Conservation (phyloP, 1,284 basidiomycete genomes). For the Schizopora paradoxa region DNA sequence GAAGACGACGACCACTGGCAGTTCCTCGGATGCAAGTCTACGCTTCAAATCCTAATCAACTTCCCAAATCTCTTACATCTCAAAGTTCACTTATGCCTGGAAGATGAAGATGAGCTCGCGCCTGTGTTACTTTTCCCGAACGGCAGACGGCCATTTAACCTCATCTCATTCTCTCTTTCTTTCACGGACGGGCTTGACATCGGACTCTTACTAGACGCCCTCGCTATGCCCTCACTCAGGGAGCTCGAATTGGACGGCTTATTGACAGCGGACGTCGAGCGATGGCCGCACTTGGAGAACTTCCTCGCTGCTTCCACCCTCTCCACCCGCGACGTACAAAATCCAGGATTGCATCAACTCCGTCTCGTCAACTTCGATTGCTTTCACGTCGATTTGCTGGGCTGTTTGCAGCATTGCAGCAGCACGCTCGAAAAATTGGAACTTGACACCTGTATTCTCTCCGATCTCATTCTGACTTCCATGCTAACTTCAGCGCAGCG, state of each 20-base stretch:
- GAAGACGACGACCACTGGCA: conserved; percentile 8
- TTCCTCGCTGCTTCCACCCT: conserved; percentile 5
- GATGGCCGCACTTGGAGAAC: conserved; percentile 9
- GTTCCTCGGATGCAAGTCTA: background rate
- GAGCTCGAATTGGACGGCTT: conserved; percentile 13
- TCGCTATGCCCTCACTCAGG: conserved; percentile 7
- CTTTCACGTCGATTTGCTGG: conserved; percentile 7
- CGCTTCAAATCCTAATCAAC: conserved; percentile 2
- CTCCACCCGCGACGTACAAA: conserved; percentile 4
- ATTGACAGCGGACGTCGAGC: conserved; percentile 1
- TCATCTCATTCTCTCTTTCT: conserved; percentile 10
- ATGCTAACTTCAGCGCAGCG: background rate
- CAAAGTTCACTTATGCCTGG: conserved; percentile 11
- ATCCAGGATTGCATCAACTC: conserved; percentile 5
- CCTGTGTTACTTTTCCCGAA: background rate
- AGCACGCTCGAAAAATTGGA: conserved; percentile 11
- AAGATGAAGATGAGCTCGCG: background rate
- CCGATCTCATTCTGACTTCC: conserved; percentile 9
- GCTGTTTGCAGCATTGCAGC: conserved; percentile 1
- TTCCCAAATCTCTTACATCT: conserved; percentile 16
- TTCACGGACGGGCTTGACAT: conserved; percentile 10
- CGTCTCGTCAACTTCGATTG: conserved; percentile 14
- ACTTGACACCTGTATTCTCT: conserved; percentile 14
- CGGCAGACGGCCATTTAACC: background rate
- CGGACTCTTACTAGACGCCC: conserved; percentile 10